phyloP scores from a whole-genome alignment of 768 basidiomycete species.

The Leccinum imitatum region DNA sequence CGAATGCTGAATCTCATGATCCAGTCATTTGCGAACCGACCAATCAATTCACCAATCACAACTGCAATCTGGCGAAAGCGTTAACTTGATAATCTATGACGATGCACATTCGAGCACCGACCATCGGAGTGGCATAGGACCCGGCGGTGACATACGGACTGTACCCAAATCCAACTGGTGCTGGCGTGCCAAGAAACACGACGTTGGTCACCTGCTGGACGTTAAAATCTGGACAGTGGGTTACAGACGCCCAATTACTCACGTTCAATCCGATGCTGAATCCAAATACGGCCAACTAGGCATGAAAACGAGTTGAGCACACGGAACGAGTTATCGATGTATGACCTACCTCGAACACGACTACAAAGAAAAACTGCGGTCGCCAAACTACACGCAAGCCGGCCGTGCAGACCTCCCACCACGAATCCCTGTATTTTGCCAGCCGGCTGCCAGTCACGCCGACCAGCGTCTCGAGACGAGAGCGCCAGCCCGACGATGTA shows the following conservation, averaged over 20 bases:
- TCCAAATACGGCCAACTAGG: constrained; percentile 45
- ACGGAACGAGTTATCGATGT: neutral
- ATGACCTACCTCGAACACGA: constrained; percentile 37
- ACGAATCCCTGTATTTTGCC: constrained; percentile 44
- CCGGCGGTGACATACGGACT: constrained; percentile 40
- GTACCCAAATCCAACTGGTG: constrained; percentile 49
- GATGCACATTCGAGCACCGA: constrained; percentile 15
- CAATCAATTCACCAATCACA: constrained; percentile 50
- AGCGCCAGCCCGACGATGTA: constrained; percentile 33
- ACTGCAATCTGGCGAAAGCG: constrained; percentile 40
- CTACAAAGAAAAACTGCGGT: constrained; percentile 44
- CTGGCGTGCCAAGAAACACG: constrained; percentile 49
- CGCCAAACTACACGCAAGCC: constrained; percentile 47
- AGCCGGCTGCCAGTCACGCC: constrained; percentile 49
- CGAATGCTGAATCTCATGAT: constrained; percentile 45
- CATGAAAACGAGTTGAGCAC: neutral
- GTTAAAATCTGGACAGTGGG: neutral
- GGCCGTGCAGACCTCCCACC: constrained; percentile 35
- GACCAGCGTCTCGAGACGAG: constrained; percentile 47
- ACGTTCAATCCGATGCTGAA: constrained; percentile 49
- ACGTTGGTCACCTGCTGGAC: constrained; percentile 50
- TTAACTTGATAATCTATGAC: neutral
- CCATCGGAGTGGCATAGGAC: constrained; percentile 45
- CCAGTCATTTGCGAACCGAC: constrained; percentile 51
- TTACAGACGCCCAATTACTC: constrained; percentile 3